Conservation (phyloP, 176 grass and related monocot genomes). For the Oryza meyeriana region DNA sequence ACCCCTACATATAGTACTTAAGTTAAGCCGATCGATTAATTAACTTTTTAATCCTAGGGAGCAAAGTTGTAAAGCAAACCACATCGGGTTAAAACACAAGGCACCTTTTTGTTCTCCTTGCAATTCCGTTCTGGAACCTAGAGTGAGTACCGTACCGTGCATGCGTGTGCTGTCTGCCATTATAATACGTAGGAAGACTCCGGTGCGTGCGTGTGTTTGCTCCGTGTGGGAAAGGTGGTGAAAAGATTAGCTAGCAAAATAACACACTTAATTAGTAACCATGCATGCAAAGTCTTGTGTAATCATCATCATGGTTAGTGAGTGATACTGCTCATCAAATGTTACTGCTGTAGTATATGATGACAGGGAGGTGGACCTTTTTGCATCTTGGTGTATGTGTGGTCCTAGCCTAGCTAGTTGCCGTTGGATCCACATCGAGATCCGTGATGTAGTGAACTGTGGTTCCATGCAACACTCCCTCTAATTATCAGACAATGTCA, state of each 20-base stretch:
- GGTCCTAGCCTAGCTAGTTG: not conserved
- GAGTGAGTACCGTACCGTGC: not conserved
- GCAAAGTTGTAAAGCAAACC: not conserved
- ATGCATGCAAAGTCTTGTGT: not conserved
- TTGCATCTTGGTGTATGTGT: not conserved
- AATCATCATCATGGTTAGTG: not conserved
- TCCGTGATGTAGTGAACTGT: not conserved
- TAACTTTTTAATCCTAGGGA: not conserved
- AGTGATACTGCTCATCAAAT: not conserved
- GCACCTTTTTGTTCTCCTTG: not conserved
- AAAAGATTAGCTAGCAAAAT: not conserved
- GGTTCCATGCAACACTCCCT: not conserved
- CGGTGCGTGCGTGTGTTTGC: not conserved
- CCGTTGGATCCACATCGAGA: not conserved
- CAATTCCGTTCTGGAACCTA: not conserved
- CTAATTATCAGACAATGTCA: no score
- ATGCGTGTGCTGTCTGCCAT: conserved; percentile 16
- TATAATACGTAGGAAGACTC: not conserved
- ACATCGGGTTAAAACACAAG: not conserved
- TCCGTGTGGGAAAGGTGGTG: not conserved
- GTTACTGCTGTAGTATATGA: not conserved
- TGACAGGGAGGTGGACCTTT: not conserved
- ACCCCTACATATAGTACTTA: no score
- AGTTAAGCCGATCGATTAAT: not conserved
- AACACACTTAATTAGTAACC: not conserved